Evolutionary conservation across 208 protist genomes (phyloP).

Genomic region (Trichomonas tenax): DNA sequence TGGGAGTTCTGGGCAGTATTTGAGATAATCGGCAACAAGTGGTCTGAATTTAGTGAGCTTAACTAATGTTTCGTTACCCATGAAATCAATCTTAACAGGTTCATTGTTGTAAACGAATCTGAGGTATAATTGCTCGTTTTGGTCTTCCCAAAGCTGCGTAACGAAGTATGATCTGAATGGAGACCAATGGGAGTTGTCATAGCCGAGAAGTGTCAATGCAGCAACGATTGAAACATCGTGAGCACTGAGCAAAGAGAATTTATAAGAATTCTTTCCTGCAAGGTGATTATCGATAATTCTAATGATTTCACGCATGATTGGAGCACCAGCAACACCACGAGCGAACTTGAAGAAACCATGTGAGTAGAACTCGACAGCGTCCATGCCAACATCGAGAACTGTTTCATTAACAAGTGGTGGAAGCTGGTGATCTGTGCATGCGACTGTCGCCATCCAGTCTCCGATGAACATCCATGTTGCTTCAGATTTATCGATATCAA

Average conservation of each 20-base stretch:
- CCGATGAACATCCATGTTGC: neutral
- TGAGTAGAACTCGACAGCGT: neutral
- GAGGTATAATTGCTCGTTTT: neutral
- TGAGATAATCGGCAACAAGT: neutral
- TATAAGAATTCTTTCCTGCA: neutral
- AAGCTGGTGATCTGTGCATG: neutral
- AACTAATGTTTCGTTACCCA: neutral
- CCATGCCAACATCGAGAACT: neutral
- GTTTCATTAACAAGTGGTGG: neutral
- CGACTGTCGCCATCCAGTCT: neutral
- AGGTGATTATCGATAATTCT: neutral
- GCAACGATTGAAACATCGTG: neutral
- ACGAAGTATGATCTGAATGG: neutral
- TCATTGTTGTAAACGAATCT: neutral
- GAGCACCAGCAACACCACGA: neutral
- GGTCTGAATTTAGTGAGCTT: neutral
- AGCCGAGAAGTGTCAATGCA: neutral
- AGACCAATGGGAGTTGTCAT: neutral
- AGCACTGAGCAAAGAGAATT: neutral
- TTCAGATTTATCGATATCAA: too few species aligned
- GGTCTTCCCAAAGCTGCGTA: neutral
- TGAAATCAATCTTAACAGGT: neutral
- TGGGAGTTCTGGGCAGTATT: neutral
- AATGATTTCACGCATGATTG: neutral
- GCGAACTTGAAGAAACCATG: neutral